Percentiles rank a stretch among this genome's conserved stretches.
phyloP scores from a whole-genome alignment of 805 yeast genomes.

The Monosporozyma siamensis region DNA sequence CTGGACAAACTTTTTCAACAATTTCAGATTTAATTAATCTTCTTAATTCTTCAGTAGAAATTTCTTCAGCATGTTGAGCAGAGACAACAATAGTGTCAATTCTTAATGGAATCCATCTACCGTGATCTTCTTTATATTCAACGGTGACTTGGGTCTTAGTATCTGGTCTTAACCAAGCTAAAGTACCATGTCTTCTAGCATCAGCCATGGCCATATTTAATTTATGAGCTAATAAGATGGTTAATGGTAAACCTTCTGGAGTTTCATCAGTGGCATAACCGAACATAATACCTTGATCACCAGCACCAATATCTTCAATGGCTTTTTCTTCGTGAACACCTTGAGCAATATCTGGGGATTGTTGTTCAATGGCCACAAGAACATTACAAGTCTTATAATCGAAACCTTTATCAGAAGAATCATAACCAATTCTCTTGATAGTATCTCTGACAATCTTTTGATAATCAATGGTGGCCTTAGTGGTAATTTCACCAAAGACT shows the following conservation, averaged over 20 bases:
- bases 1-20: slow-evolving; percentile 87
- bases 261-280: slow-evolving; percentile 99
- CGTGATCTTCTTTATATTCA: slow-evolving; percentile 88
- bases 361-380: slow-evolving; percentile 97
- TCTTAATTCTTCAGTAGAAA: slow-evolving; percentile 90
- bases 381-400: slow-evolving; percentile 99
- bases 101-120: slow-evolving; percentile 92
- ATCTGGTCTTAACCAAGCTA: slow-evolving; percentile 98
- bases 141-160: slow-evolving; percentile 99
- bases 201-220: slow-evolving; percentile 93
- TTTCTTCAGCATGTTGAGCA: slow-evolving; percentile 95
- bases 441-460: slow-evolving; percentile 98
- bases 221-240: slow-evolving; percentile 88
- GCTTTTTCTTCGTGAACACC: slow-evolving; percentile 95
- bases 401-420: slow-evolving; percentile 89
- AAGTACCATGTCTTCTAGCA: slow-evolving; percentile 92
- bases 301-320: slow-evolving; percentile 98
- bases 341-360: slow-evolving; percentile 98
- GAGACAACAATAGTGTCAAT: slow-evolving; percentile 97
- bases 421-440: slow-evolving; percentile 97
- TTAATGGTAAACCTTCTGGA: slow-evolving; percentile 93
- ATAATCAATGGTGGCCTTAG: slow-evolving; percentile 90
- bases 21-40: slow-evolving; percentile 65
- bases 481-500: slow-evolving; percentile 99
- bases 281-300: slow-evolving; percentile 99